A percentile compares a stretch with the other conserved stretches of the same genome.
These are phyloP conservation scores for Boletus insuetus DNA, from an alignment of 768 basidiomycete genomes.

Conservation along the genomic window DNA sequence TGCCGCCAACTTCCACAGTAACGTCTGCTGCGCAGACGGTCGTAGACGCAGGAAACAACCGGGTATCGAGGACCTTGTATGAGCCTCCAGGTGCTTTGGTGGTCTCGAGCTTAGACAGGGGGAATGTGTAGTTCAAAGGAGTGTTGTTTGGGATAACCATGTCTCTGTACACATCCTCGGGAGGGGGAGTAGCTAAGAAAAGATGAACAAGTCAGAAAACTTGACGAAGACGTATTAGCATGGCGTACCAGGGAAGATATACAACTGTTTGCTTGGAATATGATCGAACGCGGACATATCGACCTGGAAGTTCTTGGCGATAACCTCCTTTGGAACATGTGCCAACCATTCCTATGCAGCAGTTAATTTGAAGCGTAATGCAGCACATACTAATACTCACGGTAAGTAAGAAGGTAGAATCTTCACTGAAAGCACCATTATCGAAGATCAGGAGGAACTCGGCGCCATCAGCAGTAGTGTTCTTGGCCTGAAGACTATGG, in stretches of 20 bases:
- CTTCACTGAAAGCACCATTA: slow-evolving; percentile 49
- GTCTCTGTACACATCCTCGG: slow-evolving; percentile 38
- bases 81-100: slow-evolving; percentile 50
- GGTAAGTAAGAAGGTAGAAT: slow-evolving; percentile 50
- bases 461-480: slow-evolving; percentile 42
- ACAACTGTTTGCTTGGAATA: slow-evolving; percentile 52
- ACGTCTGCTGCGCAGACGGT: slow-evolving; percentile 59
- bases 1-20: slow-evolving; percentile 55
- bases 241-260: slow-evolving; percentile 48
- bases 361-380: neutral
- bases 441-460: slow-evolving; percentile 53
- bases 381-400: slow-evolving; percentile 4
- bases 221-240: neutral
- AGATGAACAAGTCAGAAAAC: neutral
- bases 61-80: slow-evolving; percentile 58
- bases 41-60: slow-evolving; percentile 49
- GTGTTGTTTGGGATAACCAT: slow-evolving; percentile 49
- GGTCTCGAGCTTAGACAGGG: slow-evolving; percentile 45
- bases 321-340: slow-evolving; percentile 54
- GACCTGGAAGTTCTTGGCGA: slow-evolving; percentile 64
- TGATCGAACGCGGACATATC: slow-evolving; percentile 48
- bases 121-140: slow-evolving; percentile 53
- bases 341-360: slow-evolving; percentile 61
- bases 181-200: slow-evolving; percentile 39
- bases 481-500: slow-evolving; percentile 54